Base-by-base conservation (phyloP, 2,329 filamentous ascomycete genomes). In the Exophiala aquamarina region DNA sequence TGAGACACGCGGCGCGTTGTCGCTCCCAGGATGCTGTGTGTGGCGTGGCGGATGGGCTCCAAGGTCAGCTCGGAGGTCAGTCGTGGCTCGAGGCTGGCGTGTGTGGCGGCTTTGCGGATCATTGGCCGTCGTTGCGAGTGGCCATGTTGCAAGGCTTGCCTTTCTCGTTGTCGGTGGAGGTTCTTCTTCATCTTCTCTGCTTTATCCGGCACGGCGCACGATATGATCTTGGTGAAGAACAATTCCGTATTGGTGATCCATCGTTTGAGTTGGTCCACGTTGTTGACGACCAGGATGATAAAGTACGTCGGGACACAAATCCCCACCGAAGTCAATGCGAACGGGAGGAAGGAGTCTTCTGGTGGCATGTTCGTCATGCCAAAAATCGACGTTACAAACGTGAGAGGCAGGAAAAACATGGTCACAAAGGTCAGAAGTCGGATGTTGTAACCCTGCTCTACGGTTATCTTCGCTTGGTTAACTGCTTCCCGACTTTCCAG, bases 401-500 rank as follows among this genome's bases (percentile, higher is more conserved):
- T 59, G 3, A 70, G 49, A 0, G 67, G 67, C 1, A 70, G 58
- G 43, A 64, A 70, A 40, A 70, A 69, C n/a, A 70, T 67, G 42
- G 65, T 70, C 15, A 70, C 65, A 23, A 66, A 64, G 13, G 68
- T 70, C 34, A 70, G 59, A 0, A 70, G 57, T 26, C 65, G 63
- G 9, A 70, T 62, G 26, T 70, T 70, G 32, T 69, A 23, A 77
- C 81, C 80, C 60, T 84, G 81, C 46, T 75, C 66, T 15, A 77
- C 72, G 0, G 74, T 75, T 10, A 75, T 74, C 36, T 71, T 70
- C 1, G 71, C 67, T 38, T 73, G 61, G 48, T 83, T 79, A 28
- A 85, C 81, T 13, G 77, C 79, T 55, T 81, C 75, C 11, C 81
- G 67, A 32, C 73, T 77, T 61, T 84, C 81, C 56, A 81, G 76